phyloP scores from a whole-genome alignment of 805 yeast species.

The Saccharomycopsis sp. region DNA sequence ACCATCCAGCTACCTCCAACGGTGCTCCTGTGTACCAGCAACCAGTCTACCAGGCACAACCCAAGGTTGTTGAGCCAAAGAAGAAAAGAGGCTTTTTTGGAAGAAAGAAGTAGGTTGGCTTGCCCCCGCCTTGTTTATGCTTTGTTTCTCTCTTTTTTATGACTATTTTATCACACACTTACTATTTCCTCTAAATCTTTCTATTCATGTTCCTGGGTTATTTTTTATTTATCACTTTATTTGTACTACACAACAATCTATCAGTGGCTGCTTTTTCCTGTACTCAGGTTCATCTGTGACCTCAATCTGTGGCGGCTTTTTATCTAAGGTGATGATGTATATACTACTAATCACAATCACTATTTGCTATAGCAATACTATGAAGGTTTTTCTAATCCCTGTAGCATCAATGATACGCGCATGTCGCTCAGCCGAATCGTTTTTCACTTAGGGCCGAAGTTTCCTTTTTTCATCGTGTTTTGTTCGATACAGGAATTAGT shows the following conservation, averaged over 20 bases:
- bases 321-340: too few species aligned
- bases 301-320: too few species aligned
- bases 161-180: neutral
- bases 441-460: too few species aligned
- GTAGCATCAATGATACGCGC: too few species aligned
- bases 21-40: conserved; percentile 29
- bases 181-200: neutral
- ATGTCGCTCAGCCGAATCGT: too few species aligned
- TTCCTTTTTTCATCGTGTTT: neutral
- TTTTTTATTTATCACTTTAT: neutral
- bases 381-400: too few species aligned
- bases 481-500: neutral
- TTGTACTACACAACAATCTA: neutral
- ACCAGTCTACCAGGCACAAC: conserved; percentile 54
- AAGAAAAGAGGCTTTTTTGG: conserved; percentile 81
- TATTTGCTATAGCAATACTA: too few species aligned
- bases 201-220: neutral
- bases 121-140: neutral
- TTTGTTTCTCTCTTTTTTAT: neutral
- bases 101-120: conserved; percentile 42
- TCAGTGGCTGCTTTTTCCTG: too few species aligned
- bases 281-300: too few species aligned
- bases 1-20: conserved; percentile 25
- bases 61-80: conserved; percentile 40
- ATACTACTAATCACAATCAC: too few species aligned